Conservation (phyloP, 139 green algal genomes). For the Asterochloris sp. region DNA sequence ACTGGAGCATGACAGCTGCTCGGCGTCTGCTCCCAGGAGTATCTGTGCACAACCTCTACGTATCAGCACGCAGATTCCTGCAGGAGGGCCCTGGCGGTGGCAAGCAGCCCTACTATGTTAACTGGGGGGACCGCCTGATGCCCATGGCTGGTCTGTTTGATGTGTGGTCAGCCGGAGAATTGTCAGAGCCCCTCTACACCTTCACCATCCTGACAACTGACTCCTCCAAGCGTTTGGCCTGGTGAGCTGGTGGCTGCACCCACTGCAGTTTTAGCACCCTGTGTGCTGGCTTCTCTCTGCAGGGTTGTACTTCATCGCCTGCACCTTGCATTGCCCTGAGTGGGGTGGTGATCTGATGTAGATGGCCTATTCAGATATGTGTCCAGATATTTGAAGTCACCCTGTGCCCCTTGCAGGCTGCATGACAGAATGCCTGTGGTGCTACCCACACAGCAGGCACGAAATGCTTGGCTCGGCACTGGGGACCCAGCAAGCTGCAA, state of each 20-base stretch:
- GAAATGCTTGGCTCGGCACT: neutral
- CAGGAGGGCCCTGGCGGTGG: constrained; percentile 28
- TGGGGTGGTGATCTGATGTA: neutral
- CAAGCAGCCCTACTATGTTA: constrained; percentile 79
- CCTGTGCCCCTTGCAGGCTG: constrained; percentile 39
- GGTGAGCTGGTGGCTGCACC: neutral
- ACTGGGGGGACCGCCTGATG: constrained; percentile 37
- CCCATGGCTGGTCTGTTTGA: constrained; percentile 66
- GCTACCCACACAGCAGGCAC: constrained; percentile 28
- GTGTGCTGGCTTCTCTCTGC: no score
- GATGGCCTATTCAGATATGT: neutral
- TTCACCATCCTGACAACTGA: constrained; percentile 80
- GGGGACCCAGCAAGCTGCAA: no score
- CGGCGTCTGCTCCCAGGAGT: no score
- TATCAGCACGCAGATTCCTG: no score
- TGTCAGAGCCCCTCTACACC: constrained; percentile 36
- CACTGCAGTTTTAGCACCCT: no score
- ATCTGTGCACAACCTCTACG: no score
- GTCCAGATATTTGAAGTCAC: neutral
- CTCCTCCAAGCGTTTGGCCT: constrained; percentile 42
- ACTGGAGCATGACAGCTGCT: no score
- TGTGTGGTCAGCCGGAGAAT: constrained; percentile 21
- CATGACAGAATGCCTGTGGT: constrained; percentile 85
- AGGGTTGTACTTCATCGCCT: no score
- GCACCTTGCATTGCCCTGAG: no score